These are phyloP conservation scores for Malassezia psittaci DNA, from an alignment of 1,284 basidiomycete genomes.

Conservation along the genomic window DNA sequence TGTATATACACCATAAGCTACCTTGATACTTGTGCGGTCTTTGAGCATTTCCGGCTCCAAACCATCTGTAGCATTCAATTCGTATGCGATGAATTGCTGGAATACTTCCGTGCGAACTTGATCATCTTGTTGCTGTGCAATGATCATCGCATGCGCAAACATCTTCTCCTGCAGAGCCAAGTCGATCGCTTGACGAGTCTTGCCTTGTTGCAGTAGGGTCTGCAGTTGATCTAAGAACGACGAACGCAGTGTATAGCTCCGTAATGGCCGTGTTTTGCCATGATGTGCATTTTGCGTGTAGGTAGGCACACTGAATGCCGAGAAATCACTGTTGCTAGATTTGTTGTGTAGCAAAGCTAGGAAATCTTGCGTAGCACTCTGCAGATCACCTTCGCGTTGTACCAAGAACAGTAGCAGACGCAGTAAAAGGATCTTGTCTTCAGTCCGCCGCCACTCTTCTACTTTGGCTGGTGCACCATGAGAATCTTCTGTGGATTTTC, in stretches of 20 bases:
- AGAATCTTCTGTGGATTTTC: conserved; percentile 9
- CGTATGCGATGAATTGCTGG: conserved; percentile 69
- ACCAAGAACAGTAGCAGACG: conserved; percentile 34
- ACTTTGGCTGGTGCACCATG: conserved; percentile 12
- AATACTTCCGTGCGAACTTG: conserved; percentile 87
- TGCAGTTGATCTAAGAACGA: conserved; percentile 37
- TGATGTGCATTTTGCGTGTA: conserved; percentile 9
- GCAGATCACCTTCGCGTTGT: conserved; percentile 37
- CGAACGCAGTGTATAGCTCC: conserved; percentile 29
- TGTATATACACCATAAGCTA: conserved; percentile 42
- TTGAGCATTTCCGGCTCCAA: conserved; percentile 10
- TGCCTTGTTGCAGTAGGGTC: conserved; percentile 54
- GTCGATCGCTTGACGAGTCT: conserved; percentile 74
- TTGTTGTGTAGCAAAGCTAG: conserved; percentile 4
- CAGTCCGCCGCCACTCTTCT: conserved; percentile 29
- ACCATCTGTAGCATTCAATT: conserved; percentile 55
- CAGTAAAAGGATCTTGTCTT: conserved; percentile 39
- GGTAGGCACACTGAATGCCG: conserved; percentile 14
- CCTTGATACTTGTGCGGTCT: conserved; percentile 38
- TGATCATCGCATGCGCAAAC: conserved; percentile 93
- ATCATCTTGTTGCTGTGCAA: conserved; percentile 83
- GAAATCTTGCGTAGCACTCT: conserved; percentile 4
- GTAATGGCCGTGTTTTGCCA: conserved; percentile 16
- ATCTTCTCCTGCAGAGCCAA: conserved; percentile 76
- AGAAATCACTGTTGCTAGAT: conserved; percentile 1